Conservation (phyloP, 352 stramenopile genomes). For the Phytopythium montanum region DNA sequence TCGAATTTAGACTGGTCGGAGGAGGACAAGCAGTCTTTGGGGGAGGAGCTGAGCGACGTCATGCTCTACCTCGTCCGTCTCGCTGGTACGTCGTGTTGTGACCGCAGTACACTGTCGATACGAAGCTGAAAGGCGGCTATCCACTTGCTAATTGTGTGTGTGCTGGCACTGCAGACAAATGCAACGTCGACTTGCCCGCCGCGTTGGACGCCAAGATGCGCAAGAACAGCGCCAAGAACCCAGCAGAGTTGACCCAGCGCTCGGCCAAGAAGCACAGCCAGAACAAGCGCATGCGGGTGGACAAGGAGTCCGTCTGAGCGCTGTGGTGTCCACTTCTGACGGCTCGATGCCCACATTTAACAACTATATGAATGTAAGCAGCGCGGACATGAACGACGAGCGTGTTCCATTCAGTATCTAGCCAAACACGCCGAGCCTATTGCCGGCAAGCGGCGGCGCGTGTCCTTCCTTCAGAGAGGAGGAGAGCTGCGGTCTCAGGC, state of each 20-base stretch:
- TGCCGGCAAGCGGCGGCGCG: slow-evolving; percentile 2
- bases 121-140: too few species aligned
- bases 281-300: slow-evolving; percentile 37
- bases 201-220: slow-evolving; percentile 87
- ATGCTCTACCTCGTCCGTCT: slow-evolving; percentile 91
- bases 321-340: too few species aligned
- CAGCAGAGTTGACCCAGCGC: slow-evolving; percentile 29
- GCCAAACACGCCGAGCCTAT: slow-evolving; percentile 7
- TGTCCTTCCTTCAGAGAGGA: neutral
- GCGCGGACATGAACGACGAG: slow-evolving; percentile 19
- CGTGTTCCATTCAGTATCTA: slow-evolving; percentile 13
- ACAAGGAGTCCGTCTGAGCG: neutral
- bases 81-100: slow-evolving; percentile 22
- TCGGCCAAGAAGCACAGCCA: slow-evolving; percentile 83
- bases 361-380: too few species aligned
- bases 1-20: slow-evolving; percentile 34
- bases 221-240: slow-evolving; percentile 73
- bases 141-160: too few species aligned
- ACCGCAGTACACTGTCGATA: too few species aligned
- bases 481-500: neutral
- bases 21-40: slow-evolving; percentile 79
- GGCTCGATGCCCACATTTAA: too few species aligned
- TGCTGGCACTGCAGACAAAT: slow-evolving; percentile 40
- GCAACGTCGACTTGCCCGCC: slow-evolving; percentile 73
- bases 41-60: slow-evolving; percentile 93